phyloP scores from a whole-genome alignment of 2,329 filamentous ascomycete genomes.

The Penicillium sp. region DNA sequence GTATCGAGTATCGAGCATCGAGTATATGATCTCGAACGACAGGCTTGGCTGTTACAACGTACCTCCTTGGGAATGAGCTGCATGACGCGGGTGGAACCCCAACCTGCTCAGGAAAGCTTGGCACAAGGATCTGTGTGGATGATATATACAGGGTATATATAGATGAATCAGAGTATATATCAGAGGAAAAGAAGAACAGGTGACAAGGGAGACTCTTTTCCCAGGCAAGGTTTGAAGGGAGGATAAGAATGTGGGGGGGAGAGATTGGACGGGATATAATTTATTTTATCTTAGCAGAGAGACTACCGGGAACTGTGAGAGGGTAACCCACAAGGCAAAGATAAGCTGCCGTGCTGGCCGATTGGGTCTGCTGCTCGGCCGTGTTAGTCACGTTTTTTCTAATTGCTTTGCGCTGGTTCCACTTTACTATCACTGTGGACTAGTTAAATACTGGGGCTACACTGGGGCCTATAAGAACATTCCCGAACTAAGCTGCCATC shows the following conservation, averaged over 20 bases:
- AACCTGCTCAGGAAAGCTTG: constrained; percentile 19
- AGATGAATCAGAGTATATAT: too few relatives aligned
- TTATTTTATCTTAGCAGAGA: constrained; percentile 8
- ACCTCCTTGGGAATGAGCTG: constrained; percentile 54
- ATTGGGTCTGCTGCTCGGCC: constrained; percentile 22
- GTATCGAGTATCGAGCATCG: too few relatives aligned
- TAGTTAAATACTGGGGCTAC: too few relatives aligned
- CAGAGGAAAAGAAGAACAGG: neutral
- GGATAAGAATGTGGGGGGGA: constrained; percentile 24
- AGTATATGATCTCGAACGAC: too few relatives aligned
- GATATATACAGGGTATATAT: too few relatives aligned
- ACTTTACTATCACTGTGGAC: neutral
- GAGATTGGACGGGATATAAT: constrained; percentile 6
- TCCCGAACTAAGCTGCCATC: neutral
- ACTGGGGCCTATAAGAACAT: constrained; percentile 1
- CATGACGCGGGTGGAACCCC: constrained; percentile 39
- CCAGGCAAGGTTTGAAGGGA: neutral
- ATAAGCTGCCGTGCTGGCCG: constrained; percentile 27
- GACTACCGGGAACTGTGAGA: neutral
- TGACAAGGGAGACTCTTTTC: too few relatives aligned
- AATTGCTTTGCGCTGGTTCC: constrained; percentile 5
- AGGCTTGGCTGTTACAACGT: constrained; percentile 16
- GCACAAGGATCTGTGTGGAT: too few relatives aligned
- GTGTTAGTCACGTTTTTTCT: constrained; percentile 29
- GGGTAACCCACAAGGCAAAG: neutral